These are phyloP conservation scores for Simmondsia chinensis DNA, from an alignment of 148 eudicot genomes.

Conservation along the genomic window DNA sequence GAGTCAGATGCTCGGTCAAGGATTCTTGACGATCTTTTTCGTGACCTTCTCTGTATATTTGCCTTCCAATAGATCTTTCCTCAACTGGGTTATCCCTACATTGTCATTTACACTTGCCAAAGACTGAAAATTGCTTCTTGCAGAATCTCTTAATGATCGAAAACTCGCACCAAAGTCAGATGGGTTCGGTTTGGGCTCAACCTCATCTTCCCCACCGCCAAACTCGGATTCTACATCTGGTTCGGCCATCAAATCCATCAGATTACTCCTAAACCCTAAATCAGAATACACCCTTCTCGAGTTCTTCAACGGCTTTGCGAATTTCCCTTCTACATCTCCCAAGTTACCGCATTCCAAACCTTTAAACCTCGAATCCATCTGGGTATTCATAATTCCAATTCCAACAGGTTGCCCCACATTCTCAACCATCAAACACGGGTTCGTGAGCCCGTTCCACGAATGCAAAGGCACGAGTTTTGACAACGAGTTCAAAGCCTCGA, in stretches of 20 bases:
- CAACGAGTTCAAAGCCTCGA: conserved; percentile 43
- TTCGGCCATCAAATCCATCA: conserved; percentile 74
- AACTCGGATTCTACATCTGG: conserved; percentile 26
- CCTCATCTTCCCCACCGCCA: conserved; percentile 19
- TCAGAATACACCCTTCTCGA: conserved; percentile 72
- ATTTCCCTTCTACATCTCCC: conserved; percentile 22
- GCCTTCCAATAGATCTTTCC: conserved; percentile 13
- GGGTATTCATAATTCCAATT: conserved; percentile 14
- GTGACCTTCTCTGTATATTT: conserved; percentile 9
- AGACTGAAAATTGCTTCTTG: no score
- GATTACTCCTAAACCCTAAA: conserved; percentile 68
- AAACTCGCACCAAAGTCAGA: conserved; percentile 18
- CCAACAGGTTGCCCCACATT: conserved; percentile 51
- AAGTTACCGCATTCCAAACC: conserved; percentile 27
- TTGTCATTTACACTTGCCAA: no score
- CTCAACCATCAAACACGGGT: conserved; percentile 91
- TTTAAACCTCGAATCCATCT: conserved; percentile 20
- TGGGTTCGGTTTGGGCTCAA: conserved; percentile 12
- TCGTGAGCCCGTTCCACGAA: conserved; percentile 69
- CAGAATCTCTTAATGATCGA: no score
- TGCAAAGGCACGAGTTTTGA: conserved; percentile 55
- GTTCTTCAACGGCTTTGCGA: conserved; percentile 24
- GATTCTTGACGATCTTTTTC: not conserved
- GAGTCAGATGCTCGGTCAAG: conserved; percentile 3
- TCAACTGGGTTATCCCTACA: conserved; percentile 6